These are phyloP conservation scores for Alopecurus myosuroides DNA, from an alignment of 176 grass and related monocot genomes.

Conservation along the genomic window DNA sequence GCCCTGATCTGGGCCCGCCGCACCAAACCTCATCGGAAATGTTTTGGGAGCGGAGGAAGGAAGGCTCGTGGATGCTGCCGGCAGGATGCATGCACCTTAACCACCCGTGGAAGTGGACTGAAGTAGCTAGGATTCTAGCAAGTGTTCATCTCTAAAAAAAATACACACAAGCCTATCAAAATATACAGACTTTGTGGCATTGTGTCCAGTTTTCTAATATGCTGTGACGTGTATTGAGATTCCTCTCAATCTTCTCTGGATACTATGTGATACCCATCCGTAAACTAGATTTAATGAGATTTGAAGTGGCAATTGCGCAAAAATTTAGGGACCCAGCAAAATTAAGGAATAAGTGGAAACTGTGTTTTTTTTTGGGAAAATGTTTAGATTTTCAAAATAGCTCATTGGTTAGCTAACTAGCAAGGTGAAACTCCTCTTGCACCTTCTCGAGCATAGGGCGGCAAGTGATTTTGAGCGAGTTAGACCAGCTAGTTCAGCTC, in stretches of 20 bases:
- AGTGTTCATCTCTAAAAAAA: background rate
- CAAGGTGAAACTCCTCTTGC: no score
- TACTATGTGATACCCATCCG: background rate
- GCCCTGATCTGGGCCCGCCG: slow-evolving; percentile 17
- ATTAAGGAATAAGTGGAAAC: background rate
- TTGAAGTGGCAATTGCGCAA: background rate
- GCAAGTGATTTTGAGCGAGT: no score
- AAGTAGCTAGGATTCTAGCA: background rate
- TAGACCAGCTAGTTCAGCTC: no score
- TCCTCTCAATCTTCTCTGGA: background rate
- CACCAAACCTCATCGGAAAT: slow-evolving; percentile 30
- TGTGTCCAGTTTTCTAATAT: background rate
- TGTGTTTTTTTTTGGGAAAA: background rate
- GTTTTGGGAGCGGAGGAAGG: slow-evolving; percentile 4
- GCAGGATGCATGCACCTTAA: slow-evolving; percentile 54
- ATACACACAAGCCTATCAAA: background rate
- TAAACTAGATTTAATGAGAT: background rate
- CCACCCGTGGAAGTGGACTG: slow-evolving; percentile 17
- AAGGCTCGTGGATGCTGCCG: slow-evolving; percentile 48
- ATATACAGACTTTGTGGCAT: background rate
- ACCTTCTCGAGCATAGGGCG: no score
- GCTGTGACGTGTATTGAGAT: background rate
- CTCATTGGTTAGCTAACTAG: no score
- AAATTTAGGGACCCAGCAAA: background rate
- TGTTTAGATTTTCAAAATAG: no score